Conservation (phyloP, 495 filamentous ascomycete species). For the Hypoxylon fuscum region DNA sequence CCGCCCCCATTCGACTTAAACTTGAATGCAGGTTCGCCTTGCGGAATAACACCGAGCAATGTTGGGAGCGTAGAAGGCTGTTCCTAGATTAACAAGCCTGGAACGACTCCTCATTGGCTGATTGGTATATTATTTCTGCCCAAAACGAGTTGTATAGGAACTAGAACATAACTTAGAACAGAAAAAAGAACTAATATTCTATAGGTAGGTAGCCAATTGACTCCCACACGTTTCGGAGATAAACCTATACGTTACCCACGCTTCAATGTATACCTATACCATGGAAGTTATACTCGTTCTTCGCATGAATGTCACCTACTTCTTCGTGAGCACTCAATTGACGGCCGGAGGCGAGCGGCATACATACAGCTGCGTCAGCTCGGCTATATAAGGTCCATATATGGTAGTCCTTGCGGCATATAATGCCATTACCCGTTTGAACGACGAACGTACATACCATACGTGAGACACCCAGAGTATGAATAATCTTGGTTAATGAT, state of each 20-base stretch:
- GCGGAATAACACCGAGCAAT: conserved; percentile 34
- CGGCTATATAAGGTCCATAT: conserved; percentile 19
- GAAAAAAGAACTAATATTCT: too few species aligned
- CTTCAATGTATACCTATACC: background rate
- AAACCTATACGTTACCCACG: conserved; percentile 1
- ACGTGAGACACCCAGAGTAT: conserved; percentile 30
- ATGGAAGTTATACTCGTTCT: background rate
- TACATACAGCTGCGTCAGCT: conserved; percentile 22
- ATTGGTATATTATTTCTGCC: background rate
- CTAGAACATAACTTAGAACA: conserved; percentile 8
- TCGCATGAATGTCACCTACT: background rate
- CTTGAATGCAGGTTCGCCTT: conserved; percentile 33
- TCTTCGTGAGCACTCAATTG: conserved; percentile 1
- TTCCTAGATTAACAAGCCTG: conserved; percentile 14
- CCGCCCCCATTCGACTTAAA: conserved; percentile 24
- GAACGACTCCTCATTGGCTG: conserved; percentile 15
- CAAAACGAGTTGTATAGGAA: conserved; percentile 3
- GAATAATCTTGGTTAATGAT: conserved; percentile 27
- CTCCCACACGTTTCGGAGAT: conserved; percentile 8
- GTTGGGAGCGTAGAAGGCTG: conserved; percentile 3
- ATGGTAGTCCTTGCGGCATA: conserved; percentile 30
- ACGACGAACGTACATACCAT: conserved; percentile 25
- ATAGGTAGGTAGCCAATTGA: conserved; percentile 24
- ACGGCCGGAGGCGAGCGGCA: conserved; percentile 10
- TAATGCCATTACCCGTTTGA: conserved; percentile 35